Conservation (phyloP, 2,329 filamentous ascomycete species). For the Amauroascus verrucosus region DNA sequence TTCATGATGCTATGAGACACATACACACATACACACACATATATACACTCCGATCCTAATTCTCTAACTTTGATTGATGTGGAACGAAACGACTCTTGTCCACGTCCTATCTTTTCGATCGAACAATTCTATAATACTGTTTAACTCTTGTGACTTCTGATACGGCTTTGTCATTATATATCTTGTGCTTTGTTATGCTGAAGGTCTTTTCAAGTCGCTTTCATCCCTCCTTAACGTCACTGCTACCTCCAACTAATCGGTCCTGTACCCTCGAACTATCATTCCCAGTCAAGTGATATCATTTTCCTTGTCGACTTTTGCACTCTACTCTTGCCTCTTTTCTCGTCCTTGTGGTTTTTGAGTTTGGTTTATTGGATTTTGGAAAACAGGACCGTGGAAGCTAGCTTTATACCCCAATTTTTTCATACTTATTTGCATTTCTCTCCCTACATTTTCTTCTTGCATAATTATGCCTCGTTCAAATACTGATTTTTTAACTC, state of each 20-base stretch:
- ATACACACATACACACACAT: background rate
- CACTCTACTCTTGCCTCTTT: background rate
- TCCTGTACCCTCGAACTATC: too few relatives aligned
- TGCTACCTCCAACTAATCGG: too few relatives aligned
- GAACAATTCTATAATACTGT: background rate
- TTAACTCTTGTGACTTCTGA: too few relatives aligned
- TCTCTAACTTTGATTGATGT: background rate
- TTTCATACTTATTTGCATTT: background rate
- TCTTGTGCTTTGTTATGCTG: too few relatives aligned
- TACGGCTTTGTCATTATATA: too few relatives aligned
- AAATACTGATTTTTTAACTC: background rate
- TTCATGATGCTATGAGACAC: conserved; percentile 39
- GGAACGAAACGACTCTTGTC: background rate
- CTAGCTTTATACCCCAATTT: conserved; percentile 10
- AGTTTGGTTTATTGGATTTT: background rate
- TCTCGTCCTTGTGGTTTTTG: too few relatives aligned
- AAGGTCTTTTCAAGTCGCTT: too few relatives aligned
- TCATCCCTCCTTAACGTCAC: too few relatives aligned
- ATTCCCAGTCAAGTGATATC: too few relatives aligned
- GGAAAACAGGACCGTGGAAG: conserved; percentile 7
- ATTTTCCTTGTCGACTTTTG: background rate
- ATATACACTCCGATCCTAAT: background rate
- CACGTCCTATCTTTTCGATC: background rate
- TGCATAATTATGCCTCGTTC: background rate
- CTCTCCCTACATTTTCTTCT: background rate